Base-by-base conservation (phyloP, 331 rosid species). In the Malus hybrid region DNA sequence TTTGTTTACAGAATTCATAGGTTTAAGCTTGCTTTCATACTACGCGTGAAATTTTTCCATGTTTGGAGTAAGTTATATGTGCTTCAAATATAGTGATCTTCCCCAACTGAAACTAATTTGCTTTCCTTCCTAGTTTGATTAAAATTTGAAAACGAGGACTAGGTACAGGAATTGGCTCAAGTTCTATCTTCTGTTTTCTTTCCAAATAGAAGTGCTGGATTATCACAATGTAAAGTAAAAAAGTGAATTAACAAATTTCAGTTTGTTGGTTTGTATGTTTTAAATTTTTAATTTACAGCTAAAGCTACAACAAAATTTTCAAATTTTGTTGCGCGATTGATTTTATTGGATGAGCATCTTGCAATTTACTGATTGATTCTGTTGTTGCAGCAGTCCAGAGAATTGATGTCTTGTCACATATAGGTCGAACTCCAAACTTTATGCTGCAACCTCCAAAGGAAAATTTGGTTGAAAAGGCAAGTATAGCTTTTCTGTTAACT, bases 381-480 rank as follows among this genome's bases (percentile, higher is more conserved):
- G 14, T 22, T 66, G 73, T 65, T 82, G 59, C 92, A 90, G 93
- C 92, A 90, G 93, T 66, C 44, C 89, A 84, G 76, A 89, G 73
- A 61, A 32, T 82, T 36, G 62, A 75, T 80, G 12, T 86, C 9
- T 48, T 90, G 79, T 73, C 85, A 18, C 84, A 73, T 7, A 32
- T 85, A 10, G 84, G 80, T 34, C 80, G 74, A 80, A 85, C 91
- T 44, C 89, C 90, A 1, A 54, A 22, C 76, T 87, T 78, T 81
- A 73, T 86, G 88, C 56, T 63, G 69, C 71, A 81, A 73, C 90
- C 96, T 83, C 98, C 97, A 1, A 82, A 93, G 81, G 96, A 93
- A 78, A 83, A 84, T 39, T 92, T 93, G 77, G 90, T 86, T 57
- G 98, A 93, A 78, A 87, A 70, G 91, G 97, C 82, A 78, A 79